Base-by-base conservation (phyloP, 73 alveolate genomes). In the Breviolum minutum region DNA sequence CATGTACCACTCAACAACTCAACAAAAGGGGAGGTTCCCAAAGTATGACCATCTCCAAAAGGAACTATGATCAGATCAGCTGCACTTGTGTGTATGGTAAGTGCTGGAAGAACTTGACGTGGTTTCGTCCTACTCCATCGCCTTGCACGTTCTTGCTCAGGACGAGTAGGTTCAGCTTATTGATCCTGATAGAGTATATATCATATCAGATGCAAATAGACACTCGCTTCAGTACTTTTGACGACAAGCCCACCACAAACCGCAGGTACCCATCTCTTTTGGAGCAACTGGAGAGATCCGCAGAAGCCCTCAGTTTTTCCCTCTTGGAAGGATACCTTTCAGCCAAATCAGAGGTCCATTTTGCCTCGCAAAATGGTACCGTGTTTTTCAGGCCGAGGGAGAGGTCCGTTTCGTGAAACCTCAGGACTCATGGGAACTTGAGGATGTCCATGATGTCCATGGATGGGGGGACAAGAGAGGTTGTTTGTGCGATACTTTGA, bases 241-340 rank as follows among this genome's bases (percentile, higher is more conserved):
- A 17, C 4, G 24, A 68, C 17, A 68, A 68, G n/a, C 24, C 3
- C 54, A 40, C 54, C 17, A 68, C 24, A 22, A 22, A 14, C 32
- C n/a, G 83, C 83, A 86, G 94, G 94, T 86, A 86, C 94, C 94
- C 94, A 5, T 63, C 80, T 63, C 79, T 86, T 62, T 12, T 86
- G 94, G 64, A 86, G 79, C 94, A 86, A 79, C 79, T 86, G 11
- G 94, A 86, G 61, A 77, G 24, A 26, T 83, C 92, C 20, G 92
- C 74, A 62, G 76, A 54, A 62, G 71, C 73, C 92, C 92, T 22
- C 76, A 26, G 73, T 61, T 14, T 76, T 13, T 2, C 77, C 2
- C 77, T 40, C 54, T 40, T 40, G 17, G 77, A 68, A 14, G 77
- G 77, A 68, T 17, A 68, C 77, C 77, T 0, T 22, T 4, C 8